These are phyloP conservation scores for Colletotrichum simmondsii DNA, from an alignment of 2,329 filamentous ascomycete genomes.

Conservation along the genomic window DNA sequence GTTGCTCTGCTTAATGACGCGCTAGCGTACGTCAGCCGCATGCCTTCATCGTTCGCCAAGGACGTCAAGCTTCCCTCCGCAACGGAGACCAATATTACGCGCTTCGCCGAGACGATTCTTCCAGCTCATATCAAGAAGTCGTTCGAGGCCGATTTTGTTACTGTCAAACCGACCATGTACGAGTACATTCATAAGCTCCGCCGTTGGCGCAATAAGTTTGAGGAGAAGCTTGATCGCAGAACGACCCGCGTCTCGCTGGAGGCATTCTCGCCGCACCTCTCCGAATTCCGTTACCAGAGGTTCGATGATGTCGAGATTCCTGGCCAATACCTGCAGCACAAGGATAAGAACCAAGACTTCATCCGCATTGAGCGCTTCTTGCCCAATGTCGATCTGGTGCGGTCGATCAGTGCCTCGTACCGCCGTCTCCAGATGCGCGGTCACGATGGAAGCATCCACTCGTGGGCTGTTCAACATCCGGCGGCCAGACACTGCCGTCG, in stretches of 20 bases:
- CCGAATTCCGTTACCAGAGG: conserved; percentile 96
- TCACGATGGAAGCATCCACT: conserved; percentile 96
- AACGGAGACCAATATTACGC: conserved; percentile 95
- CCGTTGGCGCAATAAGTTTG: conserved; percentile 96
- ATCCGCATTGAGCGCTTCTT: conserved; percentile 97
- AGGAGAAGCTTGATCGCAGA: conserved; percentile 93
- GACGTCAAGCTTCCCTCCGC: conserved; percentile 90
- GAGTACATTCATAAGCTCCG: conserved; percentile 98
- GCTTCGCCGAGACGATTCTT: conserved; percentile 95
- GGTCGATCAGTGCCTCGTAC: conserved; percentile 91
- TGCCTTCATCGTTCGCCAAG: conserved; percentile 86
- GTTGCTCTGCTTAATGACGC: conserved; percentile 98
- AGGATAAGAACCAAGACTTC: conserved; percentile 99
- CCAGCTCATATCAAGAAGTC: conserved; percentile 94
- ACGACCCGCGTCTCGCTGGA: conserved; percentile 81
- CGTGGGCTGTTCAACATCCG: conserved; percentile 96
- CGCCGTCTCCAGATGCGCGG: conserved; percentile 94
- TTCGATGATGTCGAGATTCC: conserved; percentile 99
- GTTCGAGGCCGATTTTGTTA: conserved; percentile 97
- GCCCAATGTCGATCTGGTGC: conserved; percentile 91
- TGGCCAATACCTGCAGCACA: conserved; percentile 95
- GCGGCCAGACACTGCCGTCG: conserved; percentile 91
- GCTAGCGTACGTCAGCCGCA: conserved; percentile 89
- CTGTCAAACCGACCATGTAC: conserved; percentile 95
- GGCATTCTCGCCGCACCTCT: conserved; percentile 87